phyloP scores from a whole-genome alignment of 352 stramenopile species.

The Blastocystis sp. region DNA sequence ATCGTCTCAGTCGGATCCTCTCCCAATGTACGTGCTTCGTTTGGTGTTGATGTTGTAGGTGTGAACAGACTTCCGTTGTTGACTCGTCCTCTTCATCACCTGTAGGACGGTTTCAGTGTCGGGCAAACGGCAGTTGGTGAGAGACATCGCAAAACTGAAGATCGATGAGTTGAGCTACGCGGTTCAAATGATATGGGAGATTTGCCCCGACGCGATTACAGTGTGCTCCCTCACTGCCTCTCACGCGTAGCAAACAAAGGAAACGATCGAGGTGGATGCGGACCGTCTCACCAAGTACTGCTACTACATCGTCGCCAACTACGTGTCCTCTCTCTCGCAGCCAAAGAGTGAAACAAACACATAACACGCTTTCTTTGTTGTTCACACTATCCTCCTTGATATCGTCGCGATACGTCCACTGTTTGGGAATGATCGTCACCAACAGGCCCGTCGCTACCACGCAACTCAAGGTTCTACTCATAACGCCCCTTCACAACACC shows the following conservation, averaged over 20 bases:
- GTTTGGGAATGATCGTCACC: conserved; percentile 25
- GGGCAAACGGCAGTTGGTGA: conserved; percentile 19
- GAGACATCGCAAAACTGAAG: conserved; percentile 4
- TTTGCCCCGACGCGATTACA: conserved; percentile 59
- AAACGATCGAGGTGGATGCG: conserved; percentile 38
- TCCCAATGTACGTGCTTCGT: not conserved
- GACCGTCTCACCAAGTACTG: conserved; percentile 48
- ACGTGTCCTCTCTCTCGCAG: not conserved
- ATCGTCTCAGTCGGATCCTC: conserved; percentile 31
- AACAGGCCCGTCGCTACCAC: conserved; percentile 18
- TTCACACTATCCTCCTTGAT: not conserved
- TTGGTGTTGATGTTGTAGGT: conserved; percentile 16
- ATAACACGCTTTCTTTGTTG: not conserved
- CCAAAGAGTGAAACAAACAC: not conserved
- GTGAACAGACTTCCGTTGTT: conserved; percentile 42
- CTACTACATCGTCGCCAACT: conserved; percentile 53
- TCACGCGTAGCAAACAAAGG: conserved; percentile 10
- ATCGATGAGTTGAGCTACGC: not conserved
- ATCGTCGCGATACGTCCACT: conserved; percentile 38
- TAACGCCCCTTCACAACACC: not conserved
- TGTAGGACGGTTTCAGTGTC: not conserved
- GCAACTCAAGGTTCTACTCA: conserved; percentile 1
- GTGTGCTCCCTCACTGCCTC: not conserved
- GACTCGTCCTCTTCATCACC: not conserved
- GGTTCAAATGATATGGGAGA: conserved; percentile 66